Conservation (phyloP, 192 early-diverging fungal genomes). For the Neocallimastix lanati region DNA sequence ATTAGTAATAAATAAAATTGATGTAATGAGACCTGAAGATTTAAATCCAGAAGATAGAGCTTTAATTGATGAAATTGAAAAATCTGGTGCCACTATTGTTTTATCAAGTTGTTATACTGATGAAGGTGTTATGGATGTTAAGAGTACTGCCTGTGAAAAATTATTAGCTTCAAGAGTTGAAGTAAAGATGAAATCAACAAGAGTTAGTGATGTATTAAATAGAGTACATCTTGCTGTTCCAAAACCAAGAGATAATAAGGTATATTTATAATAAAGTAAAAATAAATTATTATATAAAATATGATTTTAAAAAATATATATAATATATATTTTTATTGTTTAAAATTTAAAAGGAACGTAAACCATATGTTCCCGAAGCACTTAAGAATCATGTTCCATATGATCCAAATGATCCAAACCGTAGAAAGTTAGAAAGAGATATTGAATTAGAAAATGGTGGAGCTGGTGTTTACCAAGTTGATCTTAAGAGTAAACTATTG, state of each 20-base stretch:
- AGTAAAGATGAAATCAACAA: conserved; percentile 73
- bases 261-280: too few species aligned
- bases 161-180: conserved; percentile 83
- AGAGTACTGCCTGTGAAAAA: conserved; percentile 82
- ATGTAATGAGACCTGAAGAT: conserved; percentile 63
- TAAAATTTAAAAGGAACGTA: too few species aligned
- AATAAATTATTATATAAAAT: too few species aligned
- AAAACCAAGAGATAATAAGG: conserved; percentile 59
- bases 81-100: conserved; percentile 48
- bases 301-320: too few species aligned
- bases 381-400: conserved; percentile 51
- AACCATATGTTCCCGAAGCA: conserved; percentile 62
- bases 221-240: conserved; percentile 90
- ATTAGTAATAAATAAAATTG: conserved; percentile 93
- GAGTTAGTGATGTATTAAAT: conserved; percentile 84
- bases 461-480: conserved; percentile 88
- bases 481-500: conserved; percentile 78
- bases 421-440: conserved; percentile 70
- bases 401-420: conserved; percentile 63
- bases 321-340: too few species aligned
- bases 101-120: conserved; percentile 68
- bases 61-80: conserved; percentile 53
- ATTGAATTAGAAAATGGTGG: conserved; percentile 79
- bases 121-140: conserved; percentile 90
- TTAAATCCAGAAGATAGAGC: conserved; percentile 47